Evolutionary conservation across 2,329 filamentous ascomycete species (phyloP), one percentile per base, ranked within the genome.

Genomic region (Coniochaeta sp.): DNA sequence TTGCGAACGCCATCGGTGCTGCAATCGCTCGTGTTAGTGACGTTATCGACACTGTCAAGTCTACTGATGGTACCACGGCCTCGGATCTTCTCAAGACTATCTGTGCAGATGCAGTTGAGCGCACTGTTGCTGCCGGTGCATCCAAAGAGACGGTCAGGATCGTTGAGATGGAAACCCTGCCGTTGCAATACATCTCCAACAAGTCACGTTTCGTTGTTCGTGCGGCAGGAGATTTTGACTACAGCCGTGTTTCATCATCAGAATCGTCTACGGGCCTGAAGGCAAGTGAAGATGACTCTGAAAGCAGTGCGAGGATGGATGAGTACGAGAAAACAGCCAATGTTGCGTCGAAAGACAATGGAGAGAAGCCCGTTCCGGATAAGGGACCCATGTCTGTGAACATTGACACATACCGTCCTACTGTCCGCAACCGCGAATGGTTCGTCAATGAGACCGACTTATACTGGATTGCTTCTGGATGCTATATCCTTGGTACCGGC

Each of bases 1-100:
- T 88, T 1, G 85, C 86, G 9, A 88, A 88, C 65, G 85, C 85
- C 0, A 84, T 88, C 10, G 85, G 85, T 1, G 85, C 85, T 9
- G 85, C 85, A 0, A 85, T 84, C 60, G 83, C 84, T 1, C 74
- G 82, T 42, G 83, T 88, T 2, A 85, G 81, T 61, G 79, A 80
- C 1, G 77, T 81, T 0, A 73, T 81, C 10, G 81, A 83, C 61
- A 78, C 76, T 0, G 75, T 82, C 26, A 77, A 80, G 60, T 79
- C 77, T 0, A 82, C 79, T 0, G 79, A 77, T 59, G 69, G 69
- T 0, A 73, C 72, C 61, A 70, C 75, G 4, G 69, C 70, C 0
- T 63, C 71, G n/a, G 69, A 76, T 38, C 64, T 77, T 0, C 65
- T 78, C 0, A 70, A 74, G 4, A 72, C 74, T 50, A 72, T 78